Conservation (phyloP, 441 rosid species). For the Arabidopsis hybrid region DNA sequence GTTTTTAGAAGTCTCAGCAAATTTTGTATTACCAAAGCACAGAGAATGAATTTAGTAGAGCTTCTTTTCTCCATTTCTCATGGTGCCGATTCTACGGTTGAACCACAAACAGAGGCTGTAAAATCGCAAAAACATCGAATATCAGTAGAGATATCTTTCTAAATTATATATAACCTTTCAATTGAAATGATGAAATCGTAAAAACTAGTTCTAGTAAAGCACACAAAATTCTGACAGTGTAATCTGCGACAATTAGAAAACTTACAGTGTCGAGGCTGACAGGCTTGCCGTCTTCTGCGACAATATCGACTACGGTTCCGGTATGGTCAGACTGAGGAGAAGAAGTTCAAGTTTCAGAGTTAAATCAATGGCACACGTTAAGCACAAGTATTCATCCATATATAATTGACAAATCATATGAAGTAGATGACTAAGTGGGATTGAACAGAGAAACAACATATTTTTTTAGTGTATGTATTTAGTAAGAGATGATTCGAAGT, state of each 20-base stretch:
- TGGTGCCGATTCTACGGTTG: slow-evolving; percentile 54
- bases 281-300: slow-evolving; percentile 76
- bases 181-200: background rate
- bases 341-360: slow-evolving; percentile 30
- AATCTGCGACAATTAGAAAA: slow-evolving; percentile 4
- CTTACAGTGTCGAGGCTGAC: slow-evolving; percentile 73
- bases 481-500: slow-evolving; percentile 1
- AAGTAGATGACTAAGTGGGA: background rate
- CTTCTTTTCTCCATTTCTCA: slow-evolving; percentile 15
- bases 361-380: background rate
- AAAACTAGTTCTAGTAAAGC: background rate
- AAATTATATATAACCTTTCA: background rate
- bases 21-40: slow-evolving; percentile 21
- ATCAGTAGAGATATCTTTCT: background rate
- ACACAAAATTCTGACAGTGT: background rate
- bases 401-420: background rate
- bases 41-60: slow-evolving; percentile 21
- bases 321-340: slow-evolving; percentile 69
- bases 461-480: background rate
- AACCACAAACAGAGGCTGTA: slow-evolving; percentile 75
- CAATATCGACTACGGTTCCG: slow-evolving; percentile 73
- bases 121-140: background rate
- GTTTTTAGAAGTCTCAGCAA: slow-evolving; percentile 19
- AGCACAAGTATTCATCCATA: background rate
- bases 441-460: background rate